Evolutionary conservation across 2,329 filamentous ascomycete genomes (phyloP), one percentile per base, ranked within the genome.

Genomic region (Curvularia verruculosa): DNA sequence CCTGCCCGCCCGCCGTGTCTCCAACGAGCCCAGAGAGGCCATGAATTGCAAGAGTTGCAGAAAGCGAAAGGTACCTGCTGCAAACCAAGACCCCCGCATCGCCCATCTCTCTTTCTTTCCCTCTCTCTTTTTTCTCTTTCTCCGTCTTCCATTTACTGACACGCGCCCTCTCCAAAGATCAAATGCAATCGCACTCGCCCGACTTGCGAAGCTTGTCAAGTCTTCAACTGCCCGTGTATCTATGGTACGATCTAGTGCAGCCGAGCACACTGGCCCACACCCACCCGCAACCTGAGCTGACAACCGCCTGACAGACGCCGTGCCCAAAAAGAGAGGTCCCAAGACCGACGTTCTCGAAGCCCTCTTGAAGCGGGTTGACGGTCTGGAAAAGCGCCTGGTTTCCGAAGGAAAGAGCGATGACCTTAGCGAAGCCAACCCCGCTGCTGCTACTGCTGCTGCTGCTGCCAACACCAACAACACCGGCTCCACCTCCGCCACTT

Each of bases 21-120:
- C 84, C 76, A 89, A 86, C 68, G 90, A 95, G 75, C 90, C 90
- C 39, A 87, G 90, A 69, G 92, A 96, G 81, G 90, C 90, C 31
- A 96, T 96, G 92, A 96, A 96, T 77, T 96, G 92, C 86, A 96
- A 96, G 78, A 95, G 91, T 54, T 96, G 92, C 81, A 86, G 92
- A 67, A 96, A 96, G 79, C 85, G 92, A 80, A 96, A 96, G 88
- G 91, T 94, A 45, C 15, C 12, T 44, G 10, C 34, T 49, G 7
- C 1, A n/a, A 46, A 34, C 41, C 24, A 21, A 7, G 36, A 5
- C 36, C 49, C 39, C 41, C 24, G 24, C 12, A 37, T 63, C 58
- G 59, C 41, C 49, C 59, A 52, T n/a, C n/a, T n/a, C n/a, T n/a
- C n/a, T n/a, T n/a, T n/a, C n/a, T n/a, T n/a, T n/a, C n/a, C n/a